A percentile compares a stretch with the other conserved stretches of the same genome.
These are phyloP conservation scores for Candida dubliniensis DNA, from an alignment of 1,139 yeast species.

Conservation along the genomic window DNA sequence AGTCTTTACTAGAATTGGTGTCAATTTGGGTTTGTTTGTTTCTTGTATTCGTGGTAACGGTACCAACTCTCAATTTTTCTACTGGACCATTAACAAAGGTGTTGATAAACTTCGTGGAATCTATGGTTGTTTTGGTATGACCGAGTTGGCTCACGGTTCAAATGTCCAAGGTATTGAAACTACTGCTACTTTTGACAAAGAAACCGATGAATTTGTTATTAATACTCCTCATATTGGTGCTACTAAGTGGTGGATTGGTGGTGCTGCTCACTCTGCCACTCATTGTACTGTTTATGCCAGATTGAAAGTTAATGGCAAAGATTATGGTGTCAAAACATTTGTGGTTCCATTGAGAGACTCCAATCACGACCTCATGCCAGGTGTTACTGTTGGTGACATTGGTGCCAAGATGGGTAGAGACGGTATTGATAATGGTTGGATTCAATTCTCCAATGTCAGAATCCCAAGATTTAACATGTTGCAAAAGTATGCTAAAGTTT, in stretches of 20 bases:
- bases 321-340: constrained; percentile 86
- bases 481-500: constrained; percentile 73
- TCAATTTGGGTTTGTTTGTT: constrained; percentile 49
- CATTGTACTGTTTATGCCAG: constrained; percentile 81
- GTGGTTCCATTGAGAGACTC: constrained; percentile 82
- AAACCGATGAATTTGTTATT: constrained; percentile 64
- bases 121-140: constrained; percentile 91
- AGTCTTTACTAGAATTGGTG: constrained; percentile 46
- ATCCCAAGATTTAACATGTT: constrained; percentile 82
- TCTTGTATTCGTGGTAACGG: constrained; percentile 49
- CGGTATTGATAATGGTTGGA: constrained; percentile 91
- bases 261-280: constrained; percentile 91
- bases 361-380: constrained; percentile 67
- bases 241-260: constrained; percentile 97
- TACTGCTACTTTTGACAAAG: constrained; percentile 71
- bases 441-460: constrained; percentile 76
- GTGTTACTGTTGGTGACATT: constrained; percentile 81
- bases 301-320: constrained; percentile 73
- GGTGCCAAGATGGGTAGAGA: constrained; percentile 92
- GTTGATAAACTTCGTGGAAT: constrained; percentile 62
- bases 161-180: constrained; percentile 90
- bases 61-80: constrained; percentile 53
- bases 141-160: constrained; percentile 90
- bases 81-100: constrained; percentile 75
- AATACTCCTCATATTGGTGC: constrained; percentile 88